phyloP scores from a whole-genome alignment of 371 early-diverging fungal species.

The Zychaea mexicana region DNA sequence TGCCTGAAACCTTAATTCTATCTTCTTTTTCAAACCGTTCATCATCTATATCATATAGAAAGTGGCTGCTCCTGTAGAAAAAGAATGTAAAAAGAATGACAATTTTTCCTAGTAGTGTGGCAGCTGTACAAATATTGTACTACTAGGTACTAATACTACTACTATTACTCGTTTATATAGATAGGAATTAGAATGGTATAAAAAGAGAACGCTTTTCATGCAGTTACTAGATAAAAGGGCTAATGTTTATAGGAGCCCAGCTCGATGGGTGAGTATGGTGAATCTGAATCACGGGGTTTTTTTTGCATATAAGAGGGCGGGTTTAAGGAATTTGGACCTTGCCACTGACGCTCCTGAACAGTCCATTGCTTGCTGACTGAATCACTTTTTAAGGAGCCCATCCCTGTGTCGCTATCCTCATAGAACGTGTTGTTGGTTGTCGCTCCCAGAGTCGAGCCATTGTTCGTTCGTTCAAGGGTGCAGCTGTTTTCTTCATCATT shows the following conservation, averaged over 20 bases:
- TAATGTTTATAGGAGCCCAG: neutral
- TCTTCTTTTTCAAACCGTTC: neutral
- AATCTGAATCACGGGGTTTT: neutral
- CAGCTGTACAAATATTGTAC: neutral
- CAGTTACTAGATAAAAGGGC: too few species aligned
- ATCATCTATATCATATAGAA: too few species aligned
- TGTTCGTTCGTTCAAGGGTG: neutral
- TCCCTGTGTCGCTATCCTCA: neutral
- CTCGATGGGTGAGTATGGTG: neutral
- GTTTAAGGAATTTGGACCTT: slow-evolving; percentile 1
- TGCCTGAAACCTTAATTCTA: too few species aligned
- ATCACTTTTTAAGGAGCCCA: neutral
- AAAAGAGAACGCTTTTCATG: neutral
- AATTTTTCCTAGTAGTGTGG: too few species aligned
- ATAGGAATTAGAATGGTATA: neutral
- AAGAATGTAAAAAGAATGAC: too few species aligned
- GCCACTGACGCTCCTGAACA: neutral
- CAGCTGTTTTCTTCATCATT: slow-evolving; percentile 1
- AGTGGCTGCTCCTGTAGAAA: too few species aligned
- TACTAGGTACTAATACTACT: neutral
- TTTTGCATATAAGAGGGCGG: slow-evolving; percentile 4
- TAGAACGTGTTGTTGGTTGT: neutral
- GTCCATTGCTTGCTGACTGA: neutral
- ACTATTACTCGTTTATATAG: neutral
- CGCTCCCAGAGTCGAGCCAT: neutral